Evolutionary conservation across 2,329 filamentous ascomycete genomes (phyloP).

Genomic region (Acrocalymma vagum): DNA sequence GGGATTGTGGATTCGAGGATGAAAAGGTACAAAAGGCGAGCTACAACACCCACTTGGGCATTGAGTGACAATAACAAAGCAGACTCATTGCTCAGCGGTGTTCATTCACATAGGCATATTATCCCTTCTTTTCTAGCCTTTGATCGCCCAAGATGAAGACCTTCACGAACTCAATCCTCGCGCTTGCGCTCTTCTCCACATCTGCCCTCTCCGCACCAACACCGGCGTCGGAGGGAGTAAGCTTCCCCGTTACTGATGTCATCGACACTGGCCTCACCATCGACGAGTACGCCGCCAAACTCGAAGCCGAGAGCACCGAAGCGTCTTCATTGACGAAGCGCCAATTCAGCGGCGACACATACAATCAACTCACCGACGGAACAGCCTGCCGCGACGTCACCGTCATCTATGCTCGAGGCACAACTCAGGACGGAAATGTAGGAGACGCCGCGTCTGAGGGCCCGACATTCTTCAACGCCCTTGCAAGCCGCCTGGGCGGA

Average conservation of each 20-base stretch:
- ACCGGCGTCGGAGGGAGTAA: constrained; percentile 21
- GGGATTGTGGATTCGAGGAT: not conserved
- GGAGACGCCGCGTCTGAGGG: constrained; percentile 54
- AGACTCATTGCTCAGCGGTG: too few relatives aligned
- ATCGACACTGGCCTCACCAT: constrained; percentile 31
- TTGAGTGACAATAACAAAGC: not conserved
- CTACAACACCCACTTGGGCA: not conserved
- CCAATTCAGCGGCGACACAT: constrained; percentile 31
- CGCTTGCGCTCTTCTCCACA: constrained; percentile 23
- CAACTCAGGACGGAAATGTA: constrained; percentile 61
- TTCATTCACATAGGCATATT: constrained; percentile 5
- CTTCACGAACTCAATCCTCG: constrained; percentile 22
- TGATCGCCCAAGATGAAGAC: constrained; percentile 25
- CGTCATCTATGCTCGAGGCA: constrained; percentile 65
- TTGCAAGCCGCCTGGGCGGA: constrained; percentile 52
- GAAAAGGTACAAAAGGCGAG: too few relatives aligned
- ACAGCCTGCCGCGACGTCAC: constrained; percentile 56
- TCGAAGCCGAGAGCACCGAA: constrained; percentile 20
- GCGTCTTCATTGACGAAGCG: constrained; percentile 23
- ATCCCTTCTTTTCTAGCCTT: not conserved
- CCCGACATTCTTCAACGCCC: constrained; percentile 59
- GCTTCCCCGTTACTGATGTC: constrained; percentile 37
- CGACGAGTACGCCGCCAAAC: constrained; percentile 29
- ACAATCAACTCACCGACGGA: constrained; percentile 41
- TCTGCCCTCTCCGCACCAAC: constrained; percentile 25